Evolutionary conservation across 805 yeast genomes (phyloP).

Genomic region (Saccharomyces paradoxus): DNA sequence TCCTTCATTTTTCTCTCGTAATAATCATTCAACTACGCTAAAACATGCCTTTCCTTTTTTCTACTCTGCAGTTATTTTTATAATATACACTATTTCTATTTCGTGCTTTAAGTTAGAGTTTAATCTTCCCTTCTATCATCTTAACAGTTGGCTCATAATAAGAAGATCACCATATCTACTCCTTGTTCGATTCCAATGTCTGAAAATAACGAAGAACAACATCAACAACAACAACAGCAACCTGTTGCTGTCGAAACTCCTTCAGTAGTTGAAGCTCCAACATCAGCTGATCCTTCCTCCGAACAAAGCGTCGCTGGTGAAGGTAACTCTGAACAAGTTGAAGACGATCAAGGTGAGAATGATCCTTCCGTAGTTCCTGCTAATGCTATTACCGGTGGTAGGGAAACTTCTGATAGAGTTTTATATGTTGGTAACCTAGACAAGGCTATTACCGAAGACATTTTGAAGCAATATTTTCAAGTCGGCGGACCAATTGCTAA

Average conservation of each 20-base stretch:
- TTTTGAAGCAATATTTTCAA: constrained; percentile 53
- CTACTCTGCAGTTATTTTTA: not conserved
- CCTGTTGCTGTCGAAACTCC: not conserved
- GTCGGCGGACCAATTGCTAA: constrained; percentile 53
- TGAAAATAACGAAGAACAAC: not conserved
- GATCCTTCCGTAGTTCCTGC: constrained; percentile 41
- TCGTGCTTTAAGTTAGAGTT: not conserved
- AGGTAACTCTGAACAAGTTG: constrained; percentile 1
- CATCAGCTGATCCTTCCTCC: not conserved
- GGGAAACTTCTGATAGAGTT: constrained; percentile 66
- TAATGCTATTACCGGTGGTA: constrained; percentile 71
- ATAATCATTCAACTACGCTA: not conserved
- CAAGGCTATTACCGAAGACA: constrained; percentile 55
- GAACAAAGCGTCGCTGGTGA: not conserved
- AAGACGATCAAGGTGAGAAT: constrained; percentile 4
- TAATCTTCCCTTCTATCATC: not conserved
- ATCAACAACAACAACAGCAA: not conserved
- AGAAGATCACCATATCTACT: not conserved
- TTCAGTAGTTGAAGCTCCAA: not conserved
- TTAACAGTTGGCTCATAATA: not conserved
- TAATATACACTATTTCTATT: not conserved
- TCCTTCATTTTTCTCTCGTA: not conserved
- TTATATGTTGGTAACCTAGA: constrained; percentile 72
- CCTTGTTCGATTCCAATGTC: not conserved
- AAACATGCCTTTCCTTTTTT: not conserved